Base-by-base conservation (phyloP, 2,329 filamentous ascomycete species). In the Geosmithia flava region DNA sequence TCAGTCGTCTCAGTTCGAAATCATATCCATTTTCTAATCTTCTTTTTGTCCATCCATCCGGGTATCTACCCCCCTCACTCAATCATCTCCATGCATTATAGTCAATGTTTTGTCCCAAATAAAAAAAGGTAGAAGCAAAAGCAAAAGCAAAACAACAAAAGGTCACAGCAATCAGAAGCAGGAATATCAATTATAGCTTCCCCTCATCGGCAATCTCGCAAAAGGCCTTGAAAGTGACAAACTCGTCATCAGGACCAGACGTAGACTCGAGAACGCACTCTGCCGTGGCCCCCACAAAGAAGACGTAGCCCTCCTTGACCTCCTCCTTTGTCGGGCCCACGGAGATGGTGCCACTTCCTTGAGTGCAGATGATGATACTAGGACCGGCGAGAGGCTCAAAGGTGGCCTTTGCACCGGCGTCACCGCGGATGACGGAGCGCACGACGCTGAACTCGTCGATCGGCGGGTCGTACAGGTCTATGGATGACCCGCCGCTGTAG, bases 371-470 rank as follows among this genome's bases (percentile, higher is more conserved):
- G 54, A 97, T 66, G 56, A 98, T 89, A 62, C 89, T 95, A 0
- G 93, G 93, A 0, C 93, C 93, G 7, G 85, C 80, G 45, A 98
- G 79, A 0, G 81, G 75, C 52, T 95, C 90, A 57, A 98, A 95
- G 0, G 87, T 95, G 0, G 81, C 88, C 67, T 95, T 95, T 29
- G 87, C 80, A 2, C 81, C 85, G 17, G 40, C 45, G 17, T 72
- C 74, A 54, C 83, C 84, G 37, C 20, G 23, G 16, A 98, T 71
- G 11, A 85, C 78, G 0, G 86, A 85, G 58, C 87, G 83, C 44
- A 96, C 80, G 16, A 98, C 91, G 54, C 82, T 85, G 65, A 98
- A 98, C 62, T 98, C 93, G 47, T 95, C 87, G 53, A 98, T 98
- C 0, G 93, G 93, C 0, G 93, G 93, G 60, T 98, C 87, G 65